phyloP scores from a whole-genome alignment of 2,329 filamentous ascomycete species.

The Fusarium anguioides region DNA sequence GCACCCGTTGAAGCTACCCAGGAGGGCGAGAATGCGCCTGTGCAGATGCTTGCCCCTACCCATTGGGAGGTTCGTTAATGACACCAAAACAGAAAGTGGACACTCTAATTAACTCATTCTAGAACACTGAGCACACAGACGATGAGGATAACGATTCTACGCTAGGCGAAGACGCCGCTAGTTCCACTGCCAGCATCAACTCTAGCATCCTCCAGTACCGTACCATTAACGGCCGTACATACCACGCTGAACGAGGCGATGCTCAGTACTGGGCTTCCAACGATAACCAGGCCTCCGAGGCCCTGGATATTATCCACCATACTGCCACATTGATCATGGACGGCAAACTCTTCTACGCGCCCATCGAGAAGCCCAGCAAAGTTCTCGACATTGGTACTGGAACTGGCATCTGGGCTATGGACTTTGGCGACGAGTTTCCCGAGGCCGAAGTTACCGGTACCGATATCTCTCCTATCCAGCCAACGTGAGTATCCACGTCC shows the following conservation, averaged over 20 bases:
- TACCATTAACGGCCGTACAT: constrained; percentile 37
- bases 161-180: constrained; percentile 19
- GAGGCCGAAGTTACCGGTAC: constrained; percentile 60
- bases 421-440: constrained; percentile 59
- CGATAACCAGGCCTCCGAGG: constrained; percentile 33
- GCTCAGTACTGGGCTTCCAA: constrained; percentile 38
- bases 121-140: constrained; percentile 6
- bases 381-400: constrained; percentile 34
- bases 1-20: neutral
- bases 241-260: constrained; percentile 36
- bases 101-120: neutral
- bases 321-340: constrained; percentile 22
- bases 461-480: constrained; percentile 68
- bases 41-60: constrained; percentile 27
- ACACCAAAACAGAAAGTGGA: neutral
- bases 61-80: constrained; percentile 30
- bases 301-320: constrained; percentile 34
- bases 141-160: constrained; percentile 26
- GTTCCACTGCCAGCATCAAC: constrained; percentile 32
- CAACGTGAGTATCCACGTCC: constrained; percentile 46
- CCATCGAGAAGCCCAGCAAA: constrained; percentile 5
- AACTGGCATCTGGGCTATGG: constrained; percentile 59
- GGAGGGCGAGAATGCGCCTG: neutral
- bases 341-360: constrained; percentile 28
- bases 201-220: constrained; percentile 37